These are phyloP conservation scores for Silene noctiflora DNA, from an alignment of 179 eudicot species.

Conservation along the genomic window DNA sequence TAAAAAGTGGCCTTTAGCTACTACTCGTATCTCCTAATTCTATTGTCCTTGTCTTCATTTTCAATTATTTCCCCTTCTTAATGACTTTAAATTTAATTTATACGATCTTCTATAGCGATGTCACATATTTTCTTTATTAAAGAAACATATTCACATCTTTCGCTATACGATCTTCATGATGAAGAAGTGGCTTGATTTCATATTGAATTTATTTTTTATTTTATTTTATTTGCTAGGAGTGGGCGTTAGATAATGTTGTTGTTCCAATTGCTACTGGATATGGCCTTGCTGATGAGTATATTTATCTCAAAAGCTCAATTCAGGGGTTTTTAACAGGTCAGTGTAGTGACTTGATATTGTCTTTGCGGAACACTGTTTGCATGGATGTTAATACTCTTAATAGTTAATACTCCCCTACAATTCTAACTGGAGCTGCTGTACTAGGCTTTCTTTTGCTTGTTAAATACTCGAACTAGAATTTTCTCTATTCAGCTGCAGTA, in stretches of 20 bases:
- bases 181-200: neutral
- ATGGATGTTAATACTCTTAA: neutral
- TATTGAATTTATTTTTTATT: neutral
- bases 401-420: neutral
- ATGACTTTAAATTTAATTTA: neutral
- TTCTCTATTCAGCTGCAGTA: neutral
- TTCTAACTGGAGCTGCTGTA: neutral
- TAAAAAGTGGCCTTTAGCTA: neutral
- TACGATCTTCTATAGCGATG: neutral
- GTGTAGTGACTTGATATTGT: neutral
- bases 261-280: conserved; percentile 71
- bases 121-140: neutral
- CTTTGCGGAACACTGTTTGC: neutral
- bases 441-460: neutral
- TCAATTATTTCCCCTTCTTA: neutral
- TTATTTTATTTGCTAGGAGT: conserved; percentile 46
- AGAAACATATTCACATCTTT: neutral
- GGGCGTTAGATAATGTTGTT: conserved; percentile 79
- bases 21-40: neutral
- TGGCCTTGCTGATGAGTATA: conserved; percentile 72
- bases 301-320: conserved; percentile 80
- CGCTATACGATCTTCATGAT: neutral
- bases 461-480: neutral
- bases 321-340: conserved; percentile 66
- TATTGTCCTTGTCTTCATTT: neutral